Evolutionary conservation across 805 yeast genomes (phyloP).

Genomic region (Candida namnaoensis): DNA sequence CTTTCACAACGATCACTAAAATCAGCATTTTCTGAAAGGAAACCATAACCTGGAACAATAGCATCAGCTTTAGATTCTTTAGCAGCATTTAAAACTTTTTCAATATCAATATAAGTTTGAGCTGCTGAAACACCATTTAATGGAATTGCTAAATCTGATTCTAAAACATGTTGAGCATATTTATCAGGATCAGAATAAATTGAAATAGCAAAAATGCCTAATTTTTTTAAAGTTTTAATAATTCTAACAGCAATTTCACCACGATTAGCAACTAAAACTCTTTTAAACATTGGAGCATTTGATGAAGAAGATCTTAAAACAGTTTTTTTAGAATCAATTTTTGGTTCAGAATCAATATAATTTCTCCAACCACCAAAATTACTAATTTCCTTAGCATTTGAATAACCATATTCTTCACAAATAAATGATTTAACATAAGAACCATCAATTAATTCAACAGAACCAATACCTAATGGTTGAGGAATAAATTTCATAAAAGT

Average conservation of each 20-base stretch:
- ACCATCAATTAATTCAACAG: conserved; percentile 76
- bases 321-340: conserved; percentile 7
- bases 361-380: conserved; percentile 81
- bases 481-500: conserved; percentile 84
- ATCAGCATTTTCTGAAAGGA: conserved; percentile 92
- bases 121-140: conserved; percentile 80
- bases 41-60: conserved; percentile 97
- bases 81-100: conserved; percentile 82
- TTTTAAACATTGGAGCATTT: conserved; percentile 54
- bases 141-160: conserved; percentile 77
- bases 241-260: conserved; percentile 97
- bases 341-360: conserved; percentile 31
- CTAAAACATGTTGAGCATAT: conserved; percentile 76
- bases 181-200: conserved; percentile 87
- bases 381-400: conserved; percentile 71
- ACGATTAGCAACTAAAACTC: conserved; percentile 92
- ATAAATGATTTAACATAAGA: conserved; percentile 87
- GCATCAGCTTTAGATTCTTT: conserved; percentile 82
- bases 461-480: conserved; percentile 91
- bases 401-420: conserved; percentile 87
- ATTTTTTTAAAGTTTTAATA: conserved; percentile 75
- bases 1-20: conserved; percentile 80
- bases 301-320: conserved; percentile 20
- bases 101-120: conserved; percentile 81
- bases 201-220: conserved; percentile 75